These are phyloP conservation scores for Arthrobotrys sphaeroides DNA, from an alignment of 2,329 filamentous ascomycete genomes.

Conservation along the genomic window DNA sequence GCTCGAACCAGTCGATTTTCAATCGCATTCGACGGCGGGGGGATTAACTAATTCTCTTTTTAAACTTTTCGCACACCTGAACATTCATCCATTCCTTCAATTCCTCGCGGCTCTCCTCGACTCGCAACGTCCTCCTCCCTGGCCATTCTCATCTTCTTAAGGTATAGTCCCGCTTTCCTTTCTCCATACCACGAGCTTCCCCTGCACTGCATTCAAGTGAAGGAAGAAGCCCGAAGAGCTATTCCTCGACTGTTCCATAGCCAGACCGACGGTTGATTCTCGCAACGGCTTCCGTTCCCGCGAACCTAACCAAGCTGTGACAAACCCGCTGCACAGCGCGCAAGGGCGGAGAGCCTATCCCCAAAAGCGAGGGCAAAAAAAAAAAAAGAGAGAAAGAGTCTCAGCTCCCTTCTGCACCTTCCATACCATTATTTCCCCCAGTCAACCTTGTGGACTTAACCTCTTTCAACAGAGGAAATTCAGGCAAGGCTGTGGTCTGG, in stretches of 20 bases:
- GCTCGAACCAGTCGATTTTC: not conserved
- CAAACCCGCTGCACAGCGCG: conserved; percentile 49
- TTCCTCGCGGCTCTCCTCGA: conserved; percentile 11
- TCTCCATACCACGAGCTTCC: not conserved
- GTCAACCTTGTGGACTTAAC: not conserved
- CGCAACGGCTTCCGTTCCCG: conserved; percentile 4
- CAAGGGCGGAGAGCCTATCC: conserved; percentile 43
- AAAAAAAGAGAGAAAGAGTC: not conserved
- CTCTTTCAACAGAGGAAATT: not conserved
- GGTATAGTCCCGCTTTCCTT: conserved; percentile 3
- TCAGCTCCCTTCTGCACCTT: conserved; percentile 36
- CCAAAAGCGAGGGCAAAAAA: conserved; percentile 10
- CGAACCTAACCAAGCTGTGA: not conserved
- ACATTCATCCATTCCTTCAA: not conserved
- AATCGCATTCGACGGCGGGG: conserved; percentile 3
- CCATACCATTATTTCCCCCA: conserved; percentile 8
- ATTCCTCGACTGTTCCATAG: no score
- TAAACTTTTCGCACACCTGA: not conserved
- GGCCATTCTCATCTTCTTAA: not conserved
- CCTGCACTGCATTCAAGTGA: no score
- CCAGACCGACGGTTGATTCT: no score
- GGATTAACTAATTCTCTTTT: not conserved
- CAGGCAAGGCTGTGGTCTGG: not conserved
- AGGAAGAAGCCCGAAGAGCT: no score
- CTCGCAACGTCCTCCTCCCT: not conserved